Evolutionary conservation across 345 rosid species (phyloP), one percentile per base, ranked within the genome.

Genomic region (Geranium rotundifolium): DNA sequence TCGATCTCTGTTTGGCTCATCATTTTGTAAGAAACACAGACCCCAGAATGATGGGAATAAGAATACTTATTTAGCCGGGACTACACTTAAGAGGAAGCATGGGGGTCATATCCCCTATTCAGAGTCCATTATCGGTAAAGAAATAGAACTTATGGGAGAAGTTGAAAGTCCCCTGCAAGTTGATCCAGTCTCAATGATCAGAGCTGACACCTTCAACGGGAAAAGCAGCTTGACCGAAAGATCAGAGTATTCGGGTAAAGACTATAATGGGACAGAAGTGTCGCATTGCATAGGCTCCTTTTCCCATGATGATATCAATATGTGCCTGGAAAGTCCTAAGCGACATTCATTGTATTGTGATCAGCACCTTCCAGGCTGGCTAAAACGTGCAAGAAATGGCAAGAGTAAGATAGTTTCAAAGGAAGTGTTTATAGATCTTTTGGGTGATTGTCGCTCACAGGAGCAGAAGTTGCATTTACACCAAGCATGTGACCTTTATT

Each of bases 381-480:
- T 95, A 55, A 95, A 90, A 82, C 92, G 96, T 71, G 99, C 99
- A 31, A 85, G 99, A 78, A 88, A 90, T 65, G 99, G 99, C 34
- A 90, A 87, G 85, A 95, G 96, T 70, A 87, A 95, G 75, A 90
- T 95, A 58, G 77, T 95, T 76, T 85, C 97, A 1, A 95, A 88
- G 70, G 99, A 95, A 71, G 89, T 95, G 18, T 95, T 95, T 80
- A 31, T 80, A 66, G 89, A 85, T 69, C 85, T 95, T 61, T 67
- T 90, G 67, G 79, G 75, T 49, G 77, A 78, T 8, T 95, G 96
- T 67, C 60, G 71, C 62, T 85, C 88, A 1, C 78, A 76, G 37
- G 73, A 81, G 78, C 85, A 85, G 62, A 95, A 88, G 57, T 59
- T 86, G 78, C 79, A 76, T 66, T 75, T 95, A 59, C 96, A 95